Conservation (phyloP, 768 basidiomycete genomes). For the Phlegmacium glaucopus region DNA sequence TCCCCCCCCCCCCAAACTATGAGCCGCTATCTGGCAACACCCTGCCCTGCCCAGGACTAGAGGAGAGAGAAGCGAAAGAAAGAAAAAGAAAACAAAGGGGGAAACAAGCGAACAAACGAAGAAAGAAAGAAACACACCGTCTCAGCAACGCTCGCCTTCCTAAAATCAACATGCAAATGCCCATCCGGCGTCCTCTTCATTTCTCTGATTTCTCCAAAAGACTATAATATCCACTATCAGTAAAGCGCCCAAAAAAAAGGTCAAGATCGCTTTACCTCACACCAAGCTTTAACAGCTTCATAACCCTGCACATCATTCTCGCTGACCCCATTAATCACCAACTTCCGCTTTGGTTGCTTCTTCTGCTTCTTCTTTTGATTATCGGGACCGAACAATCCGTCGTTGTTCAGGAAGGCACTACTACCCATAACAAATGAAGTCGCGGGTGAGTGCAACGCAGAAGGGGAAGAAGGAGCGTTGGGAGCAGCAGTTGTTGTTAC, state of each 20-base stretch:
- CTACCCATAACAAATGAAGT: conserved; percentile 2
- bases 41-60: not conserved
- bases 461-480: not conserved
- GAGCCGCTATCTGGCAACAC: too few relatives aligned
- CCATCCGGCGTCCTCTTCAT: conserved; percentile 25
- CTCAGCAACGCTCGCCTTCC: conserved; percentile 35
- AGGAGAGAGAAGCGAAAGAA: not conserved
- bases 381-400: conserved; percentile 5
- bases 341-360: conserved; percentile 23
- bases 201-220: conserved; percentile 31
- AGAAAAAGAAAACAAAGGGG: not conserved
- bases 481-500: too few relatives aligned
- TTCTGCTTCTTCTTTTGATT: not conserved
- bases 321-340: conserved; percentile 31
- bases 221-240: conserved; percentile 8
- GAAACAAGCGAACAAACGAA: too few relatives aligned
- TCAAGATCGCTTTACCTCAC: conserved; percentile 27
- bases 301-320: conserved; percentile 20
- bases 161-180: conserved; percentile 32
- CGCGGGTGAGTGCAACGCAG: conserved; percentile 9
- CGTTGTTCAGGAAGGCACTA: conserved; percentile 4
- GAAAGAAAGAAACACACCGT: conserved; percentile 23
- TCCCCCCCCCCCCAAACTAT: too few relatives aligned
- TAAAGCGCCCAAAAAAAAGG: not conserved
- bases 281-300: conserved; percentile 32